phyloP scores from a whole-genome alignment of 2,329 filamentous ascomycete genomes.

The Anthostomella pinea region DNA sequence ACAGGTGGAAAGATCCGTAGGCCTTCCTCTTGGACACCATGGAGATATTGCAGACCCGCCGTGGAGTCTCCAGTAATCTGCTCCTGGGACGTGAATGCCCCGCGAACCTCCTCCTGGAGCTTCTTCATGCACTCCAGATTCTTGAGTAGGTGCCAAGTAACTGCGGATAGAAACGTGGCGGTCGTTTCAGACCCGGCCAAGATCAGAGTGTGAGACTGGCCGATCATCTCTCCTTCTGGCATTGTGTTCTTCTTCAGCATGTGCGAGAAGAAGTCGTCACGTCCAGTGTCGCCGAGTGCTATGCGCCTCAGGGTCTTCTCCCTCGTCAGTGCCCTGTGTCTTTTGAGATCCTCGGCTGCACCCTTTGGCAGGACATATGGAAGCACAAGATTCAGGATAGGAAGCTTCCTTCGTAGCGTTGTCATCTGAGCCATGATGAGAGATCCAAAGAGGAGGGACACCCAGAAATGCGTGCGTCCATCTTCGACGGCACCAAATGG shows the following conservation, averaged over 20 bases:
- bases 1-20: slow-evolving; percentile 35
- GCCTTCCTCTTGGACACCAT: slow-evolving; percentile 35
- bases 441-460: slow-evolving; percentile 14
- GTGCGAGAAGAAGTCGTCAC: slow-evolving; percentile 21
- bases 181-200: slow-evolving; percentile 46
- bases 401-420: background rate
- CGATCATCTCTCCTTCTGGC: slow-evolving; percentile 23
- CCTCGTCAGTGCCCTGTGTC: slow-evolving; percentile 9
- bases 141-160: slow-evolving; percentile 37
- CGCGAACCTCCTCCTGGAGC: slow-evolving; percentile 40
- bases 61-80: slow-evolving; percentile 32
- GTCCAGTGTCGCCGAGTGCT: slow-evolving; percentile 13
- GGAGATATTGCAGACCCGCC: slow-evolving; percentile 29
- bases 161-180: slow-evolving; percentile 39
- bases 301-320: slow-evolving; percentile 17
- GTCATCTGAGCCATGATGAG: slow-evolving; percentile 2
- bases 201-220: slow-evolving; percentile 32
- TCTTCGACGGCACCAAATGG: slow-evolving; percentile 16
- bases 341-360: slow-evolving; percentile 5
- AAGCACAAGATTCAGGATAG: slow-evolving; percentile 7
- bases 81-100: slow-evolving; percentile 35
- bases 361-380: slow-evolving; percentile 12
- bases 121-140: slow-evolving; percentile 35
- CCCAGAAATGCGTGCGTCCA: slow-evolving; percentile 13
- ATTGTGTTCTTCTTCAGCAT: slow-evolving; percentile 17